Percentiles rank a stretch among this genome's conserved stretches.
Evolutionary conservation across 306 rosid species (phyloP).

Genomic region (Cucurbita maxima): DNA sequence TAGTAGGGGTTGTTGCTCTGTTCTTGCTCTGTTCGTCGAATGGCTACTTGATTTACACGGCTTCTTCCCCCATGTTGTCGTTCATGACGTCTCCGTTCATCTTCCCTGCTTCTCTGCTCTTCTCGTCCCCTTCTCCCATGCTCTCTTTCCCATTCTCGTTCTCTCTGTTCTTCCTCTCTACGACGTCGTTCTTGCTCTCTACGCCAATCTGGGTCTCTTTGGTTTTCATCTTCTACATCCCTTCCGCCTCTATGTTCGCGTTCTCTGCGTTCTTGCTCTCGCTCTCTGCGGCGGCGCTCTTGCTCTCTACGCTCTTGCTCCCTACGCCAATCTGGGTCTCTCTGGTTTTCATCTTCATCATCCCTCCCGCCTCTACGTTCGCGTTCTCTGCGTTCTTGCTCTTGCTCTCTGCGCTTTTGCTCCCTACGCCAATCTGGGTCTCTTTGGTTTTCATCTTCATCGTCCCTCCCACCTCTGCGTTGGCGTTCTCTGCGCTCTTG

Average conservation of each 20-base stretch:
- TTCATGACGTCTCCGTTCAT: background rate
- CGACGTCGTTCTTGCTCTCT: background rate
- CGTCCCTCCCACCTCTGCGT: background rate
- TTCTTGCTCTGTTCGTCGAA: background rate
- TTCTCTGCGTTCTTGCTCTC: background rate
- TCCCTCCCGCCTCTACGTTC: background rate
- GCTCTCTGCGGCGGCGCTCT: background rate
- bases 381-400: background rate
- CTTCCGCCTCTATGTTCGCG: background rate
- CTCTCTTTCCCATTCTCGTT: background rate
- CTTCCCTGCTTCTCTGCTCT: background rate
- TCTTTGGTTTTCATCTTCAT: background rate
- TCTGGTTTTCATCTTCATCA: background rate
- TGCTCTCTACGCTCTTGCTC: background rate
- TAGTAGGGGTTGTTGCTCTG: constrained; percentile 25
- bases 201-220: background rate
- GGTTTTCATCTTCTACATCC: background rate
- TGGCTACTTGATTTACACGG: background rate
- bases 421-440: background rate
- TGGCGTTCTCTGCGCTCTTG: background rate
- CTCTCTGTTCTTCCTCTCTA: background rate
- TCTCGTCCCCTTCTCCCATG: background rate
- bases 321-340: background rate
- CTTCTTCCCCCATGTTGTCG: background rate
- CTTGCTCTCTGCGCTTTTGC: background rate